Base-by-base conservation (phyloP, 352 stramenopile species). In the Thalassiosira gravida region DNA sequence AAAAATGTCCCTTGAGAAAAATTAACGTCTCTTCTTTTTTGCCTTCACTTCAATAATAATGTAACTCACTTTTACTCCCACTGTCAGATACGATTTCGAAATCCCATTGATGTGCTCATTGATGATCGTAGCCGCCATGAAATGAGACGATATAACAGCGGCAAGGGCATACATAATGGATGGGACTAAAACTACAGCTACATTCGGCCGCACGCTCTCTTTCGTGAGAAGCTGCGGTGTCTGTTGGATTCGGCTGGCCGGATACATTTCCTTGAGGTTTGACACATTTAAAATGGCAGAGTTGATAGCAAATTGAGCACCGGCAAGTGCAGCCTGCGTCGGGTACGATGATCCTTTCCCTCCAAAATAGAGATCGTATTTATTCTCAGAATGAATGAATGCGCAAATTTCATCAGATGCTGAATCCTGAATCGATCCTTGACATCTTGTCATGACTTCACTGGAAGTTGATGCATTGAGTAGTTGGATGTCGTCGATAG, bases 111-210 rank as follows among this genome's bases (percentile, higher is more conserved):
- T 14, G 8, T 46, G 8, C 37, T 46, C 37, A 46, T 46, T 14
- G 8, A 16, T 14, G 37, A 46, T 46, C 16, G 37, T 8, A 14
- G 8, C 37, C 16, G 37, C 8, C 8, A 46, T 8, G 37, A 46
- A 46, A 8, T 46, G 37, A 16, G 37, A 14, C 8, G 37, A 14
- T 8, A 46, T 46, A 16, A 16, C 16, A 8, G 37, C 67, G 64
- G 7, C 49, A 24, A 82, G 50, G 27, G 63, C 53, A 55, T 74
- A 74, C 29, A 76, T 59, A 27, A 29, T 32, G 3, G 58, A 22
- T 11, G 74, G 30, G 14, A 78, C 30, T 6, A 82, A 22, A 16
- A 77, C 35, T 14, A 72, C 42, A 20, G 39, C 29, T 9, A 58
- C 2, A 7, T 58, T 18, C 13, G 53, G 52, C 52, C 67, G 18